Conservation (phyloP, 1,139 yeast genomes). For the Pichia sp. region DNA sequence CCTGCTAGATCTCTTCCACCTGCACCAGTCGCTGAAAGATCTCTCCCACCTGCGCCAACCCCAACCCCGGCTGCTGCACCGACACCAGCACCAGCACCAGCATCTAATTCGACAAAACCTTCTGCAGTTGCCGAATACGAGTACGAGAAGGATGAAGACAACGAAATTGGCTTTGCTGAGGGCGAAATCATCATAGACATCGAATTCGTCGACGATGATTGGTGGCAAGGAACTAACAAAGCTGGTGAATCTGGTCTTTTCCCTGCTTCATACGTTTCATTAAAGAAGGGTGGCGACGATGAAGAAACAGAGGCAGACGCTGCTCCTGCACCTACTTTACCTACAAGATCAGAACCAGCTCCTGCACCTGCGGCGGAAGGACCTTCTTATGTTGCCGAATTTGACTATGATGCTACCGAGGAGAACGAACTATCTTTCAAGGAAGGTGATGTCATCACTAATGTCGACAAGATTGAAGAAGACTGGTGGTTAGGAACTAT, state of each 20-base stretch:
- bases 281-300: conserved; percentile 22
- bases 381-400: conserved; percentile 68
- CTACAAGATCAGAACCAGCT: conserved; percentile 9
- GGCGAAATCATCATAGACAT: conserved; percentile 61
- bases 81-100: conserved; percentile 8
- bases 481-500: conserved; percentile 96
- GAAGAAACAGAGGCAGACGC: conserved; percentile 23
- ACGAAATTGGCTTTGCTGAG: conserved; percentile 59
- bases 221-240: conserved; percentile 74
- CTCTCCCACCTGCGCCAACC: neutral
- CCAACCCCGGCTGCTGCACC: conserved; percentile 4
- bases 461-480: conserved; percentile 84
- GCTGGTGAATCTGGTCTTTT: conserved; percentile 58
- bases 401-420: conserved; percentile 83
- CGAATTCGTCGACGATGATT: conserved; percentile 66
- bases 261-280: conserved; percentile 63
- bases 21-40: conserved; percentile 24
- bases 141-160: conserved; percentile 68
- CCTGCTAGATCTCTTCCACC: conserved; percentile 21
- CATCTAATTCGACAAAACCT: conserved; percentile 7
- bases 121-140: conserved; percentile 61
- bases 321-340: conserved; percentile 15
- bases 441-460: conserved; percentile 75
- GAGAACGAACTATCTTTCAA: conserved; percentile 80
- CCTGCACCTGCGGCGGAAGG: conserved; percentile 19